Evolutionary conservation across 345 rosid species (phyloP).

Genomic region (Excoecaria cochinchinensis): DNA sequence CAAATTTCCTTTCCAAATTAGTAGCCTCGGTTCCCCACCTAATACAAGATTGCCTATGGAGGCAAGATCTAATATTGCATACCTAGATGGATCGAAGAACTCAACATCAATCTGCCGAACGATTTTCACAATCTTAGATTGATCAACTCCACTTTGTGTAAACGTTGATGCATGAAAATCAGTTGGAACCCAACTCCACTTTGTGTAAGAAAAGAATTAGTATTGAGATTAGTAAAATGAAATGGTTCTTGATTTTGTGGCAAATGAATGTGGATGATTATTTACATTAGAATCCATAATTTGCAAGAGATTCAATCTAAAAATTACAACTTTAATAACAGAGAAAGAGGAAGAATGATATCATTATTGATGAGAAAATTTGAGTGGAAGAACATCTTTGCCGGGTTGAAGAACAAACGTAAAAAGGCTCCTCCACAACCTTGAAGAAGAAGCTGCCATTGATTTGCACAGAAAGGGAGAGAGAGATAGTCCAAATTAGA

Average conservation of each 20-base stretch:
- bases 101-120: constrained; percentile 76
- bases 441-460: too few species aligned
- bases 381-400: background rate
- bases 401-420: background rate
- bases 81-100: constrained; percentile 62
- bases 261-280: constrained; percentile 17
- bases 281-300: constrained; percentile 25
- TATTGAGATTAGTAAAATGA: constrained; percentile 37
- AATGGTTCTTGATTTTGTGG: constrained; percentile 34
- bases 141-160: constrained; percentile 69
- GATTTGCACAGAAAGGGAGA: too few species aligned
- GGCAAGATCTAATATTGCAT: constrained; percentile 48
- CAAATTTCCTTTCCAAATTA: constrained; percentile 41
- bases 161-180: constrained; percentile 77
- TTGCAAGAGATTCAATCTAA: background rate
- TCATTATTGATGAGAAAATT: background rate
- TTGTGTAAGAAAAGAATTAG: constrained; percentile 41
- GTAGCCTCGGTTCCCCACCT: constrained; percentile 26
- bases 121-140: constrained; percentile 67
- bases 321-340: background rate
- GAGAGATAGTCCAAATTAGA: too few species aligned
- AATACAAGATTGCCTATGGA: constrained; percentile 44
- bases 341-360: background rate
- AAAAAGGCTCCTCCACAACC: background rate
- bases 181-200: constrained; percentile 92